These are phyloP conservation scores for Thelonectria discophora DNA, from an alignment of 2,329 filamentous ascomycete genomes.

Conservation along the genomic window DNA sequence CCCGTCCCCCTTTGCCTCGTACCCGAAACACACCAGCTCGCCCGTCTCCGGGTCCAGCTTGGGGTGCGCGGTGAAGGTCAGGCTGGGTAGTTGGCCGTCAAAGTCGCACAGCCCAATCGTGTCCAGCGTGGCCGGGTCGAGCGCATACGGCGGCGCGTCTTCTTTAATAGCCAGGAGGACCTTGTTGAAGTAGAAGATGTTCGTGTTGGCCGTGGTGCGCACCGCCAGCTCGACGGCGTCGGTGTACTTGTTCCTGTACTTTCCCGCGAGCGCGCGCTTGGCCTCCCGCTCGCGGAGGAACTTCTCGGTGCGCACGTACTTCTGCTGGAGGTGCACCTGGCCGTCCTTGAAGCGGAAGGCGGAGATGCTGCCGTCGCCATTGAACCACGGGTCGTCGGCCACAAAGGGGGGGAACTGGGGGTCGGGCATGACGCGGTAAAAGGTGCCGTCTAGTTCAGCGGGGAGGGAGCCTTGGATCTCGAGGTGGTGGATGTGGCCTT, in stretches of 20 bases:
- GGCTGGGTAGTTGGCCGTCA: slow-evolving; percentile 8
- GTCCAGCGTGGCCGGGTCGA: slow-evolving; percentile 2
- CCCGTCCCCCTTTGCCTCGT: slow-evolving; percentile 14
- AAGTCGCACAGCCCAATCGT: slow-evolving; percentile 16
- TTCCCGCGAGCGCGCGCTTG: slow-evolving; percentile 8
- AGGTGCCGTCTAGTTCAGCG: slow-evolving; percentile 19
- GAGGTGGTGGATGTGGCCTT: slow-evolving; percentile 11
- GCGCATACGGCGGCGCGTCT: slow-evolving; percentile 8
- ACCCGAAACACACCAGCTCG: slow-evolving; percentile 5
- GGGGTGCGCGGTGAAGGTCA: slow-evolving; percentile 12
- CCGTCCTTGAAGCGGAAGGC: slow-evolving; percentile 18
- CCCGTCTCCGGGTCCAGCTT: slow-evolving; percentile 5
- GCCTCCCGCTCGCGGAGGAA: slow-evolving; percentile 13
- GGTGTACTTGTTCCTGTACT: slow-evolving; percentile 17
- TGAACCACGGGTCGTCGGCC: slow-evolving; percentile 20
- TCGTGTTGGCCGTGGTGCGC: slow-evolving; percentile 12
- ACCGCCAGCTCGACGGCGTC: slow-evolving; percentile 13
- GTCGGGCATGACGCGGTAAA: slow-evolving; percentile 25
- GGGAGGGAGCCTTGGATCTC: slow-evolving; percentile 15
- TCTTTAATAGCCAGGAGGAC: slow-evolving; percentile 11
- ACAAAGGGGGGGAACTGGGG: slow-evolving; percentile 21
- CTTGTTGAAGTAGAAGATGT: slow-evolving; percentile 15
- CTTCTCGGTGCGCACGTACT: slow-evolving; percentile 20
- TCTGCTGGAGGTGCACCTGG: slow-evolving; percentile 18
- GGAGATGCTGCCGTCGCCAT: slow-evolving; percentile 20